phyloP scores from a whole-genome alignment of 352 stramenopile genomes.

The Phytophthora fragariaefolia region DNA sequence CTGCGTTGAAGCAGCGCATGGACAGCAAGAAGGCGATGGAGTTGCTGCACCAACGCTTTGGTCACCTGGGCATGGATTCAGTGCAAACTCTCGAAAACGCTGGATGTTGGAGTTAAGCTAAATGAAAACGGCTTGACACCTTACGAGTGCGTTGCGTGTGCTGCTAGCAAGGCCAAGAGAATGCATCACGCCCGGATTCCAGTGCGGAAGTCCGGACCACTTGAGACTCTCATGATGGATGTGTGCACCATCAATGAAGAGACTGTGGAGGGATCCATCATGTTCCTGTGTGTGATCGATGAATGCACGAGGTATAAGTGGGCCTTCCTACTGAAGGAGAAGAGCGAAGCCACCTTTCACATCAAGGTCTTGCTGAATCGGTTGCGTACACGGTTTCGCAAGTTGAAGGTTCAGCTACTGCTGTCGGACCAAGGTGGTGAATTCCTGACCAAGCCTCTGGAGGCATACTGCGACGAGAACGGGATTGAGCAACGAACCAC shows the following conservation, averaged over 20 bases:
- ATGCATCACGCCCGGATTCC: conserved; percentile 14
- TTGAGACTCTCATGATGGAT: conserved; percentile 13
- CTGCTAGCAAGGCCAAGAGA: conserved; percentile 5
- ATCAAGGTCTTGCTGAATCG: conserved; percentile 13
- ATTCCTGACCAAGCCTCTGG: conserved; percentile 1
- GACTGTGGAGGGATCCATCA: not conserved
- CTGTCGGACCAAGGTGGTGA: conserved; percentile 6
- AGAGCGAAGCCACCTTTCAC: conserved; percentile 15
- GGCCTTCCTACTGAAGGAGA: conserved; percentile 13
- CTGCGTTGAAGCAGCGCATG: conserved; percentile 4
- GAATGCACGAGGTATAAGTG: conserved; percentile 25
- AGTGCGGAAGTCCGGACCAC: not conserved
- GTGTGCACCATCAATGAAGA: conserved; percentile 10
- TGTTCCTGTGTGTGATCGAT: conserved; percentile 26
- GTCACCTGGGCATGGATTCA: conserved; percentile 10
- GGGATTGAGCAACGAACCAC: conserved; percentile 3
- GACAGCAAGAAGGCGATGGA: conserved; percentile 9
- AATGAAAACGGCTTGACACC: conserved; percentile 16
- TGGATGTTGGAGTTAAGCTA: conserved; percentile 17
- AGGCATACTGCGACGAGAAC: not conserved
- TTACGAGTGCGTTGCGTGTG: conserved; percentile 20
- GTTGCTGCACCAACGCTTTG: conserved; percentile 15
- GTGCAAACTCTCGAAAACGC: conserved; percentile 3
- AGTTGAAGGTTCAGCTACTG: not conserved
- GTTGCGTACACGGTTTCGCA: conserved; percentile 8